Evolutionary conservation across 2,329 filamentous ascomycete genomes (phyloP), one percentile per base, ranked within the genome.

Genomic region (Metarhizium robertsii): DNA sequence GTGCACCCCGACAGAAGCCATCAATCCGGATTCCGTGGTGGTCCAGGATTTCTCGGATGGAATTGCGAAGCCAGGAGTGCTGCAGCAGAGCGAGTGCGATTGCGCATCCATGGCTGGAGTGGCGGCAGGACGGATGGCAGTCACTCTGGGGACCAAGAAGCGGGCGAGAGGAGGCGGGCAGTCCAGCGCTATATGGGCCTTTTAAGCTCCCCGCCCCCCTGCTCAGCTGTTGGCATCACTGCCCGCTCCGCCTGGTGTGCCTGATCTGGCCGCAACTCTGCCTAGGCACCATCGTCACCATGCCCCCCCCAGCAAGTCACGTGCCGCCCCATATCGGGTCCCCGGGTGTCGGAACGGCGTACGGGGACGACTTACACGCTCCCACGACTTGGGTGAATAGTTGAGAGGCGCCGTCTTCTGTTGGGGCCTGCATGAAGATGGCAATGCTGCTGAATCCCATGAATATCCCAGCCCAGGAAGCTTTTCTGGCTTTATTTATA

Each of bases 131-230:
- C 53, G 54, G 52, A 56, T 52, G 32, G 32, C 40, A 42, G n/a
- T 6, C 13, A 18, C 38, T 40, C 38, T 40, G 38, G 38, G 13
- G 14, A 40, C 38, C 38, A 40, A 65, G 63, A 63, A 58, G 45
- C 52, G 57, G 55, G 57, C 66, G 55, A 51, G 58, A 67, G 67
- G 55, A 52, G 68, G 73, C 70, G 74, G 75, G 77, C 73, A 72
- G 69, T 67, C 65, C 67, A 70, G 71, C 69, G 71, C 73, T 79
- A 78, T 81, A 79, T 81, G 78, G 77, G 70, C 74, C 72, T 74
- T 77, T 80, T 77, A 80, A 79, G 79, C 77, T 72, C 64, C 66
- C 68, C 18, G 40, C 52, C 43, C 60, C 62, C 62, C 63, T 66
- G 64, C 56, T 54, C 55, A 57, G 55, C 60, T 53, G 59, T 61